phyloP scores from a whole-genome alignment of 164 flowering plant species.

The Echeveria elegans region DNA sequence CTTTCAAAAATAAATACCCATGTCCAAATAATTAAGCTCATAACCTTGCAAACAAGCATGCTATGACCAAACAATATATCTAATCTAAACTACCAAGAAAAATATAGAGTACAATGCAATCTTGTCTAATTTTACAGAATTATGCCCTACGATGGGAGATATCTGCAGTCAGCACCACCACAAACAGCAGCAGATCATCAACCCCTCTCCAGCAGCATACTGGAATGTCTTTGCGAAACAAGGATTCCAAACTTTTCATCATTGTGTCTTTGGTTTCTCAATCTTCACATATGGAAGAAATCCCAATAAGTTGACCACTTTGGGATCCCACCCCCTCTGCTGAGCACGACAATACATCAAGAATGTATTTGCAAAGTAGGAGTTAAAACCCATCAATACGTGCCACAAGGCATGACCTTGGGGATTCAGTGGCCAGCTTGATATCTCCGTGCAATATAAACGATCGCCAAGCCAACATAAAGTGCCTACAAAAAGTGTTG shows the following conservation, averaged over 20 bases:
- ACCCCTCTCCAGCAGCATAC: background rate
- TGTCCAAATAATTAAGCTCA: background rate
- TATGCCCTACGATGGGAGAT: background rate
- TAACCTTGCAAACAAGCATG: background rate
- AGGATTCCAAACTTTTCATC: constrained; percentile 8
- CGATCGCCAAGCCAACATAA: constrained; percentile 61
- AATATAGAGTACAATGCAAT: background rate
- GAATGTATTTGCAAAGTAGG: constrained; percentile 51
- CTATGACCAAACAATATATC: background rate
- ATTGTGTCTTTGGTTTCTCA: constrained; percentile 51
- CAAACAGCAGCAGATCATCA: background rate
- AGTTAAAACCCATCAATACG: constrained; percentile 63
- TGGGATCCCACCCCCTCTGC: constrained; percentile 61
- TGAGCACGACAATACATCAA: constrained; percentile 44
- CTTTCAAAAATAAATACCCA: background rate
- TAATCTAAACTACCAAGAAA: background rate
- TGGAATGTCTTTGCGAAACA: background rate
- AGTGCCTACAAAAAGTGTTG: constrained; percentile 36
- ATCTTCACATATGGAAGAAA: constrained; percentile 67
- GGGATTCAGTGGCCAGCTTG: constrained; percentile 46
- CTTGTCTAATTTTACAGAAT: background rate
- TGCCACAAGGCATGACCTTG: constrained; percentile 88
- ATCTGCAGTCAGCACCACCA: background rate
- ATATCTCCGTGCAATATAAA: constrained; percentile 33
- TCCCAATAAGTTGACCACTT: constrained; percentile 38